Evolutionary conservation across 192 early-diverging fungal genomes (phyloP).

Genomic region (Paraglomus brasilianum): DNA sequence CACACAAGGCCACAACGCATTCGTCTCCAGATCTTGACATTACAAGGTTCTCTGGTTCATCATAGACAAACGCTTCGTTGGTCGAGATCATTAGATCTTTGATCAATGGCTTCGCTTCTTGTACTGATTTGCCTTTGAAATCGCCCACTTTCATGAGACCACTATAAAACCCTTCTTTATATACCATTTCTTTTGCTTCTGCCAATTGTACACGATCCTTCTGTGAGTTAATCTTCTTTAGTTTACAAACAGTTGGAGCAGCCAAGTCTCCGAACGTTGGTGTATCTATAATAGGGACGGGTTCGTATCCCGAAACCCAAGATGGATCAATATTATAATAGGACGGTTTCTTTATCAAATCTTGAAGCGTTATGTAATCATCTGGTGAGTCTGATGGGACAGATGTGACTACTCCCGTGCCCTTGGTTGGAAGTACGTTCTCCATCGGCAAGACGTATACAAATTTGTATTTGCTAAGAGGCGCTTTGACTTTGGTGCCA

Average conservation of each 20-base stretch:
- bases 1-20: slow-evolving; percentile 93
- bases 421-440: slow-evolving; percentile 90
- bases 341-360: slow-evolving; percentile 90
- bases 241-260: slow-evolving; percentile 80
- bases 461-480: slow-evolving; percentile 70
- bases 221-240: slow-evolving; percentile 94
- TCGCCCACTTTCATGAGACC: slow-evolving; percentile 85
- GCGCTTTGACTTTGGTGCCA: slow-evolving; percentile 88
- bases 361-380: slow-evolving; percentile 88
- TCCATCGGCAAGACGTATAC: slow-evolving; percentile 98
- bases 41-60: slow-evolving; percentile 92
- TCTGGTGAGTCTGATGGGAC: slow-evolving; percentile 99
- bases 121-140: slow-evolving; percentile 80
- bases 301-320: slow-evolving; percentile 85
- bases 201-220: slow-evolving; percentile 93
- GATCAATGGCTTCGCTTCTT: slow-evolving; percentile 88
- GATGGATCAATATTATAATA: slow-evolving; percentile 87
- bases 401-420: slow-evolving; percentile 98
- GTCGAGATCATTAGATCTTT: slow-evolving; percentile 69
- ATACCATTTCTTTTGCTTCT: slow-evolving; percentile 89
- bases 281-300: slow-evolving; percentile 84
- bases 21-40: slow-evolving; percentile 94
- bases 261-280: slow-evolving; percentile 82
- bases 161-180: slow-evolving; percentile 98
- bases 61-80: slow-evolving; percentile 81